These are phyloP conservation scores for Tetrahymena borealis DNA, from an alignment of 73 alveolate genomes.

Conservation along the genomic window DNA sequence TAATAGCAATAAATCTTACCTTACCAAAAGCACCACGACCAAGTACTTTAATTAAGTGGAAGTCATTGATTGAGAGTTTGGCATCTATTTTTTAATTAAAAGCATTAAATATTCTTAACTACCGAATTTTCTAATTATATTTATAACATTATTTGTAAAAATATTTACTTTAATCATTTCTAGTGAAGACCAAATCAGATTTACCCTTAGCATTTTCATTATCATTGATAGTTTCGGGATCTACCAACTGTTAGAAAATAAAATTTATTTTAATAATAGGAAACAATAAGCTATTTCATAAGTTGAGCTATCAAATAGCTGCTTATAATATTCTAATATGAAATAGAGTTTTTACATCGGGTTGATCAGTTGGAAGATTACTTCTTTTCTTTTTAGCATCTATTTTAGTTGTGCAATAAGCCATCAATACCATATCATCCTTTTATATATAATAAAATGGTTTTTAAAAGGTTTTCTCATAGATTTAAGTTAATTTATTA, in stretches of 20 bases:
- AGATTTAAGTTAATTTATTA: too few relatives aligned
- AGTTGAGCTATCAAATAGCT: too few relatives aligned
- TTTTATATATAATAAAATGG: background rate
- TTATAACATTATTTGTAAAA: too few relatives aligned
- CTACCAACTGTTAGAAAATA: background rate
- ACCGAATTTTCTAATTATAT: background rate
- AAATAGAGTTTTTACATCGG: background rate
- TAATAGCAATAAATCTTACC: too few relatives aligned
- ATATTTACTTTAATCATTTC: constrained; percentile 30
- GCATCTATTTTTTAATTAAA: background rate
- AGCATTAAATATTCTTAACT: background rate
- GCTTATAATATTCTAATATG: too few relatives aligned
- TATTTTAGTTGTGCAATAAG: background rate
- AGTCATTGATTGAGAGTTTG: constrained; percentile 21
- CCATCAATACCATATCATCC: background rate
- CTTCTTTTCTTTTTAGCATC: background rate
- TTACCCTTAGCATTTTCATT: constrained; percentile 19
- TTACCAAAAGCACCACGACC: constrained; percentile 89
- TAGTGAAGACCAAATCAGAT: constrained; percentile 1
- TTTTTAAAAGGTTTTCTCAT: too few relatives aligned
- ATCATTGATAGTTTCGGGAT: background rate
- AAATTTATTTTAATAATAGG: too few relatives aligned
- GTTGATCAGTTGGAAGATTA: background rate
- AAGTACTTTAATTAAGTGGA: constrained; percentile 47
- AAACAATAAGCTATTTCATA: too few relatives aligned